These are phyloP conservation scores for Botrytis fragariae DNA, from an alignment of 2,329 filamentous ascomycete species.

Conservation along the genomic window DNA sequence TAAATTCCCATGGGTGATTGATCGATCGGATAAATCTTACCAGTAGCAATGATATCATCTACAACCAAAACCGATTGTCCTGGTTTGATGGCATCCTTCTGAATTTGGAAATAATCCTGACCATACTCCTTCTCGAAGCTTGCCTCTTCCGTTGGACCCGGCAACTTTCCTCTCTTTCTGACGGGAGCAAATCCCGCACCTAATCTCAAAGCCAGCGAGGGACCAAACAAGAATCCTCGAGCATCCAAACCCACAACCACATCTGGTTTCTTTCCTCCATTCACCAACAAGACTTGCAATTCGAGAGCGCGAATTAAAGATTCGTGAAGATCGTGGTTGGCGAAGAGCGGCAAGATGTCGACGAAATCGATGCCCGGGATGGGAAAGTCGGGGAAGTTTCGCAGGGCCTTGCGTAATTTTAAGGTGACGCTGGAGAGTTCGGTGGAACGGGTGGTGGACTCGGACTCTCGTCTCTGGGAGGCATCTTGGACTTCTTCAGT, in stretches of 20 bases:
- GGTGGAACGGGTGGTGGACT: constrained; percentile 38
- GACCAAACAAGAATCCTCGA: constrained; percentile 92
- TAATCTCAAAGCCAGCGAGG: constrained; percentile 77
- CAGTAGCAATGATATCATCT: constrained; percentile 97
- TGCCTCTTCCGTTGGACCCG: constrained; percentile 81
- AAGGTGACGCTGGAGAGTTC: constrained; percentile 53
- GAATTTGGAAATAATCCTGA: constrained; percentile 93
- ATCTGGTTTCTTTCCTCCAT: constrained; percentile 67
- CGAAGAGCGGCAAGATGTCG: constrained; percentile 96
- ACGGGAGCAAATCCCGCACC: constrained; percentile 77
- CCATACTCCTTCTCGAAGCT: constrained; percentile 95
- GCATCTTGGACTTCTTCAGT: constrained; percentile 31
- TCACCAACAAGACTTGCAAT: constrained; percentile 69
- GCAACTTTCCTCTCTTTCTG: constrained; percentile 93
- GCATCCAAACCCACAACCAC: constrained; percentile 92
- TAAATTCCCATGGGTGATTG: neutral
- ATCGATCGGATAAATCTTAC: constrained; percentile 51
- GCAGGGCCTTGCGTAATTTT: constrained; percentile 70
- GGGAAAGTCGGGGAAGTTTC: constrained; percentile 89
- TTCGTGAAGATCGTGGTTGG: constrained; percentile 69
- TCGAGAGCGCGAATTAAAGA: constrained; percentile 81
- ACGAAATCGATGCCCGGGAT: constrained; percentile 91
- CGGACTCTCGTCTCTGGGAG: constrained; percentile 36
- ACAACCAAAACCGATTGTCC: constrained; percentile 91
- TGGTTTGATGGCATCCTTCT: constrained; percentile 76